Base-by-base conservation (phyloP, 495 filamentous ascomycete genomes). In the Neurospora tetrasperma region DNA sequence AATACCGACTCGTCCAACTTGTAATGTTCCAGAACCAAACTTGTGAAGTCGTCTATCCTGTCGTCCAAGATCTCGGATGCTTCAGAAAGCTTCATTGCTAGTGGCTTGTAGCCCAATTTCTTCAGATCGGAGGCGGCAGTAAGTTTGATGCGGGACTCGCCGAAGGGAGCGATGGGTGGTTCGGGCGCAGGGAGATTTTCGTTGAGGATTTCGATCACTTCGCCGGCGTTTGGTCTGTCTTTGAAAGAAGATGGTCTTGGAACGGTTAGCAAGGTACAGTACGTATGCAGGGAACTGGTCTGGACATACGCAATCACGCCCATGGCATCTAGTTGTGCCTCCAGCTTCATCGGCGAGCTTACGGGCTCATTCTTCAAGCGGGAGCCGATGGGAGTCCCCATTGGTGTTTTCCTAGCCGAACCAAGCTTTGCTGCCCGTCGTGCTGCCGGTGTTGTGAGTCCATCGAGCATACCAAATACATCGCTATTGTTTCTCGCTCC, bases 51-150 rank as follows among this genome's bases (percentile, higher is more conserved):
- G 72, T 99, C 96, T 80, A 99, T 97, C 59, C 95, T 89, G 79
- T 97, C 94, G 79, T 99, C 96, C 7, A 97, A 85, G 70, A 97
- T 92, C 81, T 97, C 94, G 3, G 94, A 94, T 3, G 93, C 90
- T 76, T 97, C 94, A 5, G 93, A 93, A 14, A 94, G 86, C 75
- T 96, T 96, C 93, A 97, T 97, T 40, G 93, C 92, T 83, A 98
- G 91, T 0, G 93, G 90, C 76, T 94, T 94, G 80, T 97, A 99
- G 10, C 88, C 89, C 70, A 97, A 91, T 78, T 97, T 98, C 78
- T 93, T 94, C 70, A 92, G 84, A 76, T 99, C 96, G 4, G 91
- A 92, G 74, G 93, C 92, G 18, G 92, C 90, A 3, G 88, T 93
- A 5, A 96, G 86, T 78, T 89, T 92, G 80, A 98, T 90, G 16